phyloP scores from a whole-genome alignment of 305 asterid species.

The Solanum hybrid region DNA sequence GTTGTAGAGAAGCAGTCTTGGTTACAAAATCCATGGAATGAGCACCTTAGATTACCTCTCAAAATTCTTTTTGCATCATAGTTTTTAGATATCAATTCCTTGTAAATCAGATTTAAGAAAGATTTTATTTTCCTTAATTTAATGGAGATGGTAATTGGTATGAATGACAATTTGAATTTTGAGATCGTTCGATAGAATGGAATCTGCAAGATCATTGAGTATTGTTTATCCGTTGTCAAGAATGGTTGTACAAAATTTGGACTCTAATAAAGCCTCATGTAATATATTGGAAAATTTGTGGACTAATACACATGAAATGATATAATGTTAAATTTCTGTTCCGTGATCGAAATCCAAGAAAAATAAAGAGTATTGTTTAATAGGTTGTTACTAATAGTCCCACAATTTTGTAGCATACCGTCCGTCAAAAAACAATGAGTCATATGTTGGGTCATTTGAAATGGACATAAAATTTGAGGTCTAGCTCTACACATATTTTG shows the following conservation, averaged over 20 bases:
- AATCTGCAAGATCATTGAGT: neutral
- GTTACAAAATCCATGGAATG: neutral
- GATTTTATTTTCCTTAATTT: neutral
- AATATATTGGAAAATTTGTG: no score
- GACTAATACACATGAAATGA: no score
- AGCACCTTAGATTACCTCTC: neutral
- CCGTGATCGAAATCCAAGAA: no score
- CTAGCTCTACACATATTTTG: no score
- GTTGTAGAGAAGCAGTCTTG: neutral
- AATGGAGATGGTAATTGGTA: neutral
- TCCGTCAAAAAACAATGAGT: no score
- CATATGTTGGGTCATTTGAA: no score
- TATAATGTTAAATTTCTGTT: no score
- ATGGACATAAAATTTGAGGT: no score
- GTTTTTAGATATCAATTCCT: neutral
- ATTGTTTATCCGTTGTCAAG: neutral
- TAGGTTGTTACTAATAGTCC: no score
- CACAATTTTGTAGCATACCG: no score
- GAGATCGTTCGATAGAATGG: neutral
- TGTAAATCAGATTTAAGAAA: neutral
- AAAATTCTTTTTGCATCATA: neutral
- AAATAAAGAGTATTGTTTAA: no score
- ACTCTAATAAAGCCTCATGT: neutral
- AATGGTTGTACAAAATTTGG: neutral
- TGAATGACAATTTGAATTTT: neutral